These are phyloP conservation scores for Aspergillus sclerotioniger DNA, from an alignment of 495 filamentous ascomycete species.

Conservation along the genomic window DNA sequence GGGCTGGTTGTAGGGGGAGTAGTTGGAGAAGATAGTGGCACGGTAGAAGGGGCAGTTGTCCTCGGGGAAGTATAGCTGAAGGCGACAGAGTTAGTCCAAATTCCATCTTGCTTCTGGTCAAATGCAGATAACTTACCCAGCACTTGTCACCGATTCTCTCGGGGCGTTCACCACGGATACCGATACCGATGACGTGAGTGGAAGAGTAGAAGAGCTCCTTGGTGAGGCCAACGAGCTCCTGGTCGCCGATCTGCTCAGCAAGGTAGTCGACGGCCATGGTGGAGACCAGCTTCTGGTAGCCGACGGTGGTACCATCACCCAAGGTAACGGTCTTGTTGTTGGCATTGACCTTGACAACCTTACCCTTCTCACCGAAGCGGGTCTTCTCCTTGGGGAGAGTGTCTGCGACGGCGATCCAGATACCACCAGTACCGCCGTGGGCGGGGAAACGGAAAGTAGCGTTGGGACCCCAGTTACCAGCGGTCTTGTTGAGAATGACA, in stretches of 20 bases:
- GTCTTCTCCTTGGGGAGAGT: constrained; percentile 91
- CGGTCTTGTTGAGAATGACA: constrained; percentile 91
- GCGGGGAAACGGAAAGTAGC: constrained; percentile 98
- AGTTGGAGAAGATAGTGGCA: constrained; percentile 99
- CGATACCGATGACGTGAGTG: constrained; percentile 96
- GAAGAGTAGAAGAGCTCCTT: constrained; percentile 96
- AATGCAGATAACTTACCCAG: constrained; percentile 61
- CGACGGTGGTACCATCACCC: constrained; percentile 82
- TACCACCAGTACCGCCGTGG: constrained; percentile 90
- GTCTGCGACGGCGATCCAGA: constrained; percentile 97
- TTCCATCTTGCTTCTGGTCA: background rate
- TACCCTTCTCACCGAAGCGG: constrained; percentile 79
- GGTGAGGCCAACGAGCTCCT: constrained; percentile 75
- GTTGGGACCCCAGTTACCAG: constrained; percentile 98
- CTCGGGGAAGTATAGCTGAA: constrained; percentile 95
- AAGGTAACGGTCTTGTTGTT: constrained; percentile 79
- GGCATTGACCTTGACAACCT: constrained; percentile 51
- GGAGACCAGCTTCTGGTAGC: constrained; percentile 87
- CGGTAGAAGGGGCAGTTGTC: constrained; percentile 99
- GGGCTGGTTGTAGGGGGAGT: constrained; percentile 98
- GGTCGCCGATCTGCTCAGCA: constrained; percentile 81
- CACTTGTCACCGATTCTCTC: constrained; percentile 99
- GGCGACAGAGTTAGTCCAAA: background rate
- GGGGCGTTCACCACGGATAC: constrained; percentile 88
- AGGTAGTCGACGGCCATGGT: constrained; percentile 96